phyloP scores from a whole-genome alignment of 345 rosid genomes.

The Schrenkiella parvula region DNA sequence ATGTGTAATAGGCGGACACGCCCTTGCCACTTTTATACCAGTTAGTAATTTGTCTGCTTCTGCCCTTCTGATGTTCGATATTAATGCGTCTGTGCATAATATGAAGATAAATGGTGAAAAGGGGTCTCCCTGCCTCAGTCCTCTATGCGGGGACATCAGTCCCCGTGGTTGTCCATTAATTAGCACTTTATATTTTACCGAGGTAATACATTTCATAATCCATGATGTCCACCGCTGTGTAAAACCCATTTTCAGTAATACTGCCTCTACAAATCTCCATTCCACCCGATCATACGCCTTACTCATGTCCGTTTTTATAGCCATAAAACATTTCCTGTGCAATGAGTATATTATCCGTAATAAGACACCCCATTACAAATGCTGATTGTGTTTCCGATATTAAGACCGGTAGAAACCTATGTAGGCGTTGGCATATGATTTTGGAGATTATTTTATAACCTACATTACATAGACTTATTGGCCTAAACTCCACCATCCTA shows the following conservation, averaged over 20 bases:
- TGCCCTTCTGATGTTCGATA: too few relatives aligned
- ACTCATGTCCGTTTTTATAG: not conserved
- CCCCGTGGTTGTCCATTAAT: too few relatives aligned
- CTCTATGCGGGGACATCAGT: not conserved
- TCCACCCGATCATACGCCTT: not conserved
- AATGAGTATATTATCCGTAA: not conserved
- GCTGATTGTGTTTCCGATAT: not conserved
- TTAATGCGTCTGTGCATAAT: not conserved
- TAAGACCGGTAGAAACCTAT: rapidly evolving
- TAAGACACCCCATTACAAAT: rapidly evolving
- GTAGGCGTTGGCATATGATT: not conserved
- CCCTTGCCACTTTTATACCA: too few relatives aligned
- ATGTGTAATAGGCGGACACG: too few relatives aligned
- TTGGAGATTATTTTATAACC: not conserved
- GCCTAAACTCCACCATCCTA: not conserved
- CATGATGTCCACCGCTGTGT: not conserved
- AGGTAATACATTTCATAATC: not conserved
- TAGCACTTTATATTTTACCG: not conserved
- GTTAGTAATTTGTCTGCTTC: too few relatives aligned
- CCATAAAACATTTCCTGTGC: not conserved
- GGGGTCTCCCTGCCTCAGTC: not conserved
- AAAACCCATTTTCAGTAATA: not conserved
- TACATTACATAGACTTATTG: not conserved
- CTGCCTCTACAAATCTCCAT: not conserved
- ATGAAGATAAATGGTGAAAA: not conserved